A percentile compares a stretch with the other conserved stretches of the same genome.
Conservation (phyloP, 176 grass and related monocot genomes). For the Aegilops longissima region DNA sequence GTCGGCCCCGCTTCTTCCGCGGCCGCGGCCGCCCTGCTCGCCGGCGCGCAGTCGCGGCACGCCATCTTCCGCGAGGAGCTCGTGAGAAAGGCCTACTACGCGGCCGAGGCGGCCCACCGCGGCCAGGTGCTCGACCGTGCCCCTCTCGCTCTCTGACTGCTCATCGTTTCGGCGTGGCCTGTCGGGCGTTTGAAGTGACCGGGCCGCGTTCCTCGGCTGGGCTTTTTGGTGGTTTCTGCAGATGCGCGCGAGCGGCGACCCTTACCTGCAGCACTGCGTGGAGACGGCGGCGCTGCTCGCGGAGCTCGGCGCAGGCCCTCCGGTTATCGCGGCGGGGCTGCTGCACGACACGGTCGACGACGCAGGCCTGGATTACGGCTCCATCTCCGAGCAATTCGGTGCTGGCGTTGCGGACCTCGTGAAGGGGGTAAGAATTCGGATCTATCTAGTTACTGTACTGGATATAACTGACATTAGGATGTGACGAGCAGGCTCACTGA, state of each 20-base stretch:
- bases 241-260: conserved; percentile 65
- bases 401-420: conserved; percentile 68
- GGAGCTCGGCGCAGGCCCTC: conserved; percentile 52
- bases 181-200: neutral
- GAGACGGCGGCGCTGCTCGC: conserved; percentile 79
- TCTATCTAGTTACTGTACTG: neutral
- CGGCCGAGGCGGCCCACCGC: conserved; percentile 58
- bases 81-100: conserved; percentile 54
- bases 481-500: neutral
- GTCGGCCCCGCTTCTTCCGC: neutral
- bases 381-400: conserved; percentile 64
- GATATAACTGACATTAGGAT: conserved; percentile 7
- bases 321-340: conserved; percentile 68
- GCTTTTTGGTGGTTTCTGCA: conserved; percentile 14
- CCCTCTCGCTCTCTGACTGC: neutral
- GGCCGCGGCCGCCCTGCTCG: neutral
- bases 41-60: conserved; percentile 35
- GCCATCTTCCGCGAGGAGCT: conserved; percentile 58
- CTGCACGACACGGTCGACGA: conserved; percentile 87
- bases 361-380: conserved; percentile 53
- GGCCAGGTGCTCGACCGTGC: conserved; percentile 48
- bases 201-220: conserved; percentile 1
- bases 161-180: neutral
- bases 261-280: conserved; percentile 72
- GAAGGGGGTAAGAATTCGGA: conserved; percentile 64